These are phyloP conservation scores for Avena atlantica DNA, from an alignment of 176 grass and related monocot genomes.

Conservation along the genomic window DNA sequence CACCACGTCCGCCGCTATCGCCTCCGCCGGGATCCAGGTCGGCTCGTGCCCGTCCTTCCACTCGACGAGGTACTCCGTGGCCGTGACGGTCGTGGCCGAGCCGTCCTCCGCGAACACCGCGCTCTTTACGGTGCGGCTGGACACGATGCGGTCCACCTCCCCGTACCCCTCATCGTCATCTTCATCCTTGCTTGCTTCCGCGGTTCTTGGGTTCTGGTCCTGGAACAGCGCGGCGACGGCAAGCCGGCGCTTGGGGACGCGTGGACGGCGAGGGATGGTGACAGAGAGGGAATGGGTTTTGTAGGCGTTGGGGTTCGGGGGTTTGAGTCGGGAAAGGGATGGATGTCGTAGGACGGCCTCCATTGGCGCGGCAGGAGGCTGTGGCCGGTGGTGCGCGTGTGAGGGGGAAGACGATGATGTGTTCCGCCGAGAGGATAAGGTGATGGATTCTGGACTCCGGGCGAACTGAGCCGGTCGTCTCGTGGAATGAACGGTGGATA, in stretches of 20 bases:
- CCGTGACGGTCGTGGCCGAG: conserved; percentile 47
- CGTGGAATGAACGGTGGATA: neutral
- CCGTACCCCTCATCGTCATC: conserved; percentile 66
- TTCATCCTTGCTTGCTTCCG: conserved; percentile 20
- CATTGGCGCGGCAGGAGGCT: conserved; percentile 46
- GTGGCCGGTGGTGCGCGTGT: conserved; percentile 21
- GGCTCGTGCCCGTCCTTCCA: conserved; percentile 91
- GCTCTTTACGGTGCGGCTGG: conserved; percentile 65
- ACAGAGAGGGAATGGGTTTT: conserved; percentile 15
- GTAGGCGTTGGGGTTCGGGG: conserved; percentile 34
- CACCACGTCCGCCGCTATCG: conserved; percentile 79
- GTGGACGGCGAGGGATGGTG: neutral
- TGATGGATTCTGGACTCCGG: conserved; percentile 43
- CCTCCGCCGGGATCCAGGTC: conserved; percentile 67
- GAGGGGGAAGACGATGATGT: conserved; percentile 16
- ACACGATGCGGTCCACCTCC: conserved; percentile 82
- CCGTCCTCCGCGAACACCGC: conserved; percentile 75
- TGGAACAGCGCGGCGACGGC: conserved; percentile 62
- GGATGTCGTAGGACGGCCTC: conserved; percentile 78
- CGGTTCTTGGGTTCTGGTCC: conserved; percentile 52
- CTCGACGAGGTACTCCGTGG: conserved; percentile 82
- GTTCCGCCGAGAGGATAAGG: conserved; percentile 47
- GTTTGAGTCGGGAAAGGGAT: conserved; percentile 79
- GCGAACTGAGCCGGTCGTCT: neutral
- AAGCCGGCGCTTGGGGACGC: conserved; percentile 33